Percentiles rank a stretch among this genome's conserved stretches.
phyloP scores from a whole-genome alignment of 1,284 basidiomycete species.

The Ganoderma boninense region DNA sequence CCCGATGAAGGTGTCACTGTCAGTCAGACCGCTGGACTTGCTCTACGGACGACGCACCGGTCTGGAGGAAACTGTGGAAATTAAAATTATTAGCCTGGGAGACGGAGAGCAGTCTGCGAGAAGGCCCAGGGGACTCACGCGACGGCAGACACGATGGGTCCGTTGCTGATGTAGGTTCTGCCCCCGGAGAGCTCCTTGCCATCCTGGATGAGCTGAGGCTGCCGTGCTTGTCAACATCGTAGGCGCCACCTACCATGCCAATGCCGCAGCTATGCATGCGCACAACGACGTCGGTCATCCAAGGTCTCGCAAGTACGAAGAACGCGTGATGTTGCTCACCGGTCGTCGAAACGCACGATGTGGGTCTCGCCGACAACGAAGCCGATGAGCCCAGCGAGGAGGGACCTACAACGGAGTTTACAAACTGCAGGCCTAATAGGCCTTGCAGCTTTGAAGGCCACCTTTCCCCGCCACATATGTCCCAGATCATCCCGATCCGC shows the following conservation, averaged over 20 bases:
- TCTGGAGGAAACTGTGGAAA: constrained; percentile 43
- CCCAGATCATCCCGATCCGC: too few relatives aligned
- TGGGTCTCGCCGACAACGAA: constrained; percentile 46
- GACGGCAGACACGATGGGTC: background rate
- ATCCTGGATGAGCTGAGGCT: background rate
- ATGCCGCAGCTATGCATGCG: constrained; percentile 47
- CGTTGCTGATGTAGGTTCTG: background rate
- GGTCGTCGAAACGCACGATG: constrained; percentile 47
- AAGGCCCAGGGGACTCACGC: constrained; percentile 3
- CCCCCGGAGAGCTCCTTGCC: background rate
- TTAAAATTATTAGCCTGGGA: background rate
- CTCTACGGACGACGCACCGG: constrained; percentile 34
- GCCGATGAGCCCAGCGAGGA: constrained; percentile 34
- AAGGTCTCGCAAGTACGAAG: background rate
- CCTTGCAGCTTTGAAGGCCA: too few relatives aligned
- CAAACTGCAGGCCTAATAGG: too few relatives aligned
- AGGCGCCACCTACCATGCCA: constrained; percentile 44
- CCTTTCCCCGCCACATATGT: too few relatives aligned
- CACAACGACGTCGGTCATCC: background rate
- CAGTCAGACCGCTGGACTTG: constrained; percentile 40
- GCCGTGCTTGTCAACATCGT: background rate
- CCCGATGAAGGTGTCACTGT: too few relatives aligned
- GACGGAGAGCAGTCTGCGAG: background rate
- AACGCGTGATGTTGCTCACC: constrained; percentile 35
- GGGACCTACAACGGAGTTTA: too few relatives aligned